Base-by-base conservation (phyloP, 352 stramenopile genomes). In the Elongisporangium undulatum region DNA sequence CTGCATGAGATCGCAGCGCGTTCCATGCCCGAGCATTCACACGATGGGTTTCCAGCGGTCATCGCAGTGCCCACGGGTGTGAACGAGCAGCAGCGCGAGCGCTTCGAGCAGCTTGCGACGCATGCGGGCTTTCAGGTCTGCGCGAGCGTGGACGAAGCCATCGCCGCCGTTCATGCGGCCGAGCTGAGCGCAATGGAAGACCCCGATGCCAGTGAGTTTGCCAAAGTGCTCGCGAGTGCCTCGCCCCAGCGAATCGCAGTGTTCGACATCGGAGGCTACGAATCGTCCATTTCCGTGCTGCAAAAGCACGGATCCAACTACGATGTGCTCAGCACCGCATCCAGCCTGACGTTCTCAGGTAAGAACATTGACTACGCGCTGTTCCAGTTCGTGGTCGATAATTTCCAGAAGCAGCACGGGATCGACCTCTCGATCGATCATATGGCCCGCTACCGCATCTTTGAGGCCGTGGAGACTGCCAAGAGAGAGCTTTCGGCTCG, bases 361-460 rank as follows among this genome's bases (percentile, higher is more conserved):
- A 69, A 64, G 19, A 34, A 52, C 22, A 60, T 90, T 19, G 81
- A 88, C 59, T 65, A 78, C 9, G 52, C 79, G 4, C 58, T 92
- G 23, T 85, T 89, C 26, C 66, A 66, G 13, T 67, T 66, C 1
- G 71, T 90, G 20, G 72, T 86, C 13, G 58, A 73, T 19, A 74
- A 79, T 29, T 92, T 92, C 65, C 45, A 80, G 22, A 45, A 74
- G 38, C 66, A 92, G 19, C 67, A 69, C 5, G 67, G 64, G 10
- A 92, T 92, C 61, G 79, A 92, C 45, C 62, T 92, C 19, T 85
- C 77, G 1, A 81, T 85, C 17, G 82, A 92, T 51, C 80, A 75
- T 38, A 75, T 90, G 70, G 82, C 82, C 15, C 82, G 77, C 56
- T 85, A 85, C 56, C 80, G 82, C 21, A 82, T 92, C 34, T 51